A percentile compares a stretch with the other conserved stretches of the same genome.
Evolutionary conservation across 805 yeast genomes (phyloP).

Genomic region (Clavispora carvajalis): DNA sequence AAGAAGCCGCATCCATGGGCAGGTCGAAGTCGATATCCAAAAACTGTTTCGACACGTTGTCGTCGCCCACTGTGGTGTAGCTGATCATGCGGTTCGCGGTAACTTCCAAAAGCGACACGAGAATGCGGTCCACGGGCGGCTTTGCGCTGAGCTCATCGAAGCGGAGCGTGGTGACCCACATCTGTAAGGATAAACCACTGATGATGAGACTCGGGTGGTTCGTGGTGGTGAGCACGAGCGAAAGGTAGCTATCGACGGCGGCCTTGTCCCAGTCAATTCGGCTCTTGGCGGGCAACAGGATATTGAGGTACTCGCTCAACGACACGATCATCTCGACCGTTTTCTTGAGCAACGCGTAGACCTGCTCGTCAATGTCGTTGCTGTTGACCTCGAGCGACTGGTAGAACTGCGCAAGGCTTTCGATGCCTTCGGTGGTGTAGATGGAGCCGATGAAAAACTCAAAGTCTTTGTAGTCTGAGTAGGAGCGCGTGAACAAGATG

Average conservation of each 20-base stretch:
- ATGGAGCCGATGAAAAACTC: slow-evolving; percentile 73
- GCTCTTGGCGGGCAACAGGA: slow-evolving; percentile 31
- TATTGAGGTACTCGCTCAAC: slow-evolving; percentile 69
- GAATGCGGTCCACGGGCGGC: slow-evolving; percentile 47
- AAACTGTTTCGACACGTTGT: slow-evolving; percentile 57
- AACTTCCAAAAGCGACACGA: slow-evolving; percentile 67
- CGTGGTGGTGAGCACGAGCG: slow-evolving; percentile 74
- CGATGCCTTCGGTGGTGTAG: slow-evolving; percentile 69
- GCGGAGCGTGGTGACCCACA: slow-evolving; percentile 90
- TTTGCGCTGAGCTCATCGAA: slow-evolving; percentile 66
- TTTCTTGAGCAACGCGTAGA: slow-evolving; percentile 79
- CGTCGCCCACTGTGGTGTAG: slow-evolving; percentile 64
- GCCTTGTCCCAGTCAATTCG: slow-evolving; percentile 47
- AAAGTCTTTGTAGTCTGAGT: slow-evolving; percentile 62
- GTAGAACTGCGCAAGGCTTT: slow-evolving; percentile 61
- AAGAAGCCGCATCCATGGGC: slow-evolving; percentile 69
- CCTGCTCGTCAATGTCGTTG: slow-evolving; percentile 70
- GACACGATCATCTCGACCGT: slow-evolving; percentile 91
- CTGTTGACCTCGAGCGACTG: slow-evolving; percentile 54
- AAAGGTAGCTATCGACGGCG: slow-evolving; percentile 64
- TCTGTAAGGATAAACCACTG: slow-evolving; percentile 83
- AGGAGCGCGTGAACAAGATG: slow-evolving; percentile 76
- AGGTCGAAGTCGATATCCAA: slow-evolving; percentile 88
- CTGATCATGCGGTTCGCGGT: slow-evolving; percentile 75
- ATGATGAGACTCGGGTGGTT: slow-evolving; percentile 82